Conservation (phyloP, 306 rosid genomes). For the Vigna radiata region DNA sequence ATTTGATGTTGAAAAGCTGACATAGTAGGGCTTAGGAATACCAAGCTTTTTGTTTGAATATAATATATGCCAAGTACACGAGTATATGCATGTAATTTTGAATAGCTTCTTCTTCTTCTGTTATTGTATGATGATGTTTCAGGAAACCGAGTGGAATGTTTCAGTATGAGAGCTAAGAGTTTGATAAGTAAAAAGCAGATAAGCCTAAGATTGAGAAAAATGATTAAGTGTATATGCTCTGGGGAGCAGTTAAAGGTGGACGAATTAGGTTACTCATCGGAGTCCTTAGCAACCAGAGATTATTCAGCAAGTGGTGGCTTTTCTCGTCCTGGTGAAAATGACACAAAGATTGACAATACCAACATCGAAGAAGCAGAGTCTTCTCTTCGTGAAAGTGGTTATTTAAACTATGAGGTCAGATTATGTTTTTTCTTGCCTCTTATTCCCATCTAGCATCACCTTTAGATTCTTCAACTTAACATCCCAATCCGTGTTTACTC, state of each 20-base stretch:
- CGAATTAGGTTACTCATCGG: conserved; percentile 74
- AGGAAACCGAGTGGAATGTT: conserved; percentile 58
- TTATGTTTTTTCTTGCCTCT: conserved; percentile 19
- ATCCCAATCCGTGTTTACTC: neutral
- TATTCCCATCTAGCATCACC: neutral
- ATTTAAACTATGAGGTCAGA: conserved; percentile 88
- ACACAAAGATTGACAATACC: conserved; percentile 69
- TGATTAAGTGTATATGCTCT: conserved; percentile 80
- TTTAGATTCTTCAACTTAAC: neutral
- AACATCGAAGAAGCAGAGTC: conserved; percentile 96
- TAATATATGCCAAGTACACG: neutral
- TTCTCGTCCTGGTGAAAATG: conserved; percentile 79
- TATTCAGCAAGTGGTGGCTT: conserved; percentile 90
- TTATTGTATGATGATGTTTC: conserved; percentile 43
- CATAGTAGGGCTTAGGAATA: conserved; percentile 7
- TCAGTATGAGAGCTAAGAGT: conserved; percentile 65
- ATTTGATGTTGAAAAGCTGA: conserved; percentile 29
- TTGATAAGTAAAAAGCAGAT: conserved; percentile 53
- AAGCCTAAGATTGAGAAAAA: conserved; percentile 56
- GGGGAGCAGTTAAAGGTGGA: conserved; percentile 68
- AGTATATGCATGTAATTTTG: conserved; percentile 9
- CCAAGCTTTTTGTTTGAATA: conserved; percentile 12
- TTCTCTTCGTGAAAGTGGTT: conserved; percentile 94
- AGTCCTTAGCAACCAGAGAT: conserved; percentile 89
- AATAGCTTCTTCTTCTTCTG: conserved; percentile 37